Base-by-base conservation (phyloP, 2,329 filamentous ascomycete genomes). In the Talaromyces sp. region DNA sequence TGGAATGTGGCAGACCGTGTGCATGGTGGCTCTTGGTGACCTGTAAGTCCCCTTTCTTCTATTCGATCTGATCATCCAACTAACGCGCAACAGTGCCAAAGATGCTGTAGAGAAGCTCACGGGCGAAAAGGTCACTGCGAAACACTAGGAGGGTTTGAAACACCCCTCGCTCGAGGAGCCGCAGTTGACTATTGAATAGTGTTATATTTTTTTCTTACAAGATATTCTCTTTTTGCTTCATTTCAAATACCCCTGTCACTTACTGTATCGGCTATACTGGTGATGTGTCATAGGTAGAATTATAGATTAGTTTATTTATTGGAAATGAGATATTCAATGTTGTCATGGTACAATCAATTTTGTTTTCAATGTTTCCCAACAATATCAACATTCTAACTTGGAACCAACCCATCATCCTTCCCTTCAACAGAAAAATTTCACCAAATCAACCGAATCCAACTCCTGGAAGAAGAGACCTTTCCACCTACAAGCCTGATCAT, bases 21-120 rank as follows among this genome's bases (percentile, higher is more conserved):
- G 95, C 86, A 99, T 99, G 95, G 95, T 99, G 82, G 95, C 94
- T 75, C 86, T 98, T 80, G 95, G 95, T 82, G 95, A 98, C 83
- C 93, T 96, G 93, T 96, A 83, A 85, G 92, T 87, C 72, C 61
- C 66, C 60, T 59, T 45, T 66, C 69, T 67, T 54, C 14, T 47
- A 6, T 39, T 13, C 1, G 4, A n/a, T 52, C 9, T 45, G 56
- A 31, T 67, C 62, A 62, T 67, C 8, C 14, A 27, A 68, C 74
- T 77, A 73, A 78, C 67, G n/a, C 66, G 69, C 66, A 66, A 76
- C 69, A 87, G 87, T 75, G 87, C 87, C 68, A 89, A 89, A 76
- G 86, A 89, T 72, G 80, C 82, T 71, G 86, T 89, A 68, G 86
- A 88, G 80, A 87, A 86, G 79, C 76, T 87, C 72, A 89, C 86